phyloP scores from a whole-genome alignment of 495 filamentous ascomycete species.

The Aspergillus saccharolyticus region DNA sequence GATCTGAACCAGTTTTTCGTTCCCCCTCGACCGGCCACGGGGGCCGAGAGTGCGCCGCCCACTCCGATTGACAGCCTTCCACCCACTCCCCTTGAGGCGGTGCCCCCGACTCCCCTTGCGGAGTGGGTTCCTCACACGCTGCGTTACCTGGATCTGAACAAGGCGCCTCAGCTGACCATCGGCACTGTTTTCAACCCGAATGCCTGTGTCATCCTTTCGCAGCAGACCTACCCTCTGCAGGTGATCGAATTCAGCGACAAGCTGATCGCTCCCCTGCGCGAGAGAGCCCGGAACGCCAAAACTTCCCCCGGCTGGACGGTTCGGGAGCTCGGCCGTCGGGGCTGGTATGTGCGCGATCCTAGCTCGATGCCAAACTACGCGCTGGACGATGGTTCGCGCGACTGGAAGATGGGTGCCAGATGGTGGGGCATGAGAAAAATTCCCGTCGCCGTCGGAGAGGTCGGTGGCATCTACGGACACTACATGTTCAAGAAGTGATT shows the following conservation, averaged over 20 bases:
- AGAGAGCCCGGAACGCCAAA: conserved; percentile 47
- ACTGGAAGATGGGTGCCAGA: conserved; percentile 87
- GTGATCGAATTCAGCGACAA: conserved; percentile 77
- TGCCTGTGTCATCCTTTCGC: conserved; percentile 54
- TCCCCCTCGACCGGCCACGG: conserved; percentile 21
- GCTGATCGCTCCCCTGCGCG: conserved; percentile 55
- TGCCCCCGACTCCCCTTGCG: conserved; percentile 19
- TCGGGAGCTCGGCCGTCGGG: conserved; percentile 61
- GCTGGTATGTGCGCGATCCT: conserved; percentile 62
- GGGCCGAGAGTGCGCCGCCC: conserved; percentile 5
- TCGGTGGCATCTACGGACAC: conserved; percentile 80
- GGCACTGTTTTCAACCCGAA: conserved; percentile 55
- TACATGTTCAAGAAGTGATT: conserved; percentile 74
- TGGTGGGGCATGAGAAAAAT: conserved; percentile 88
- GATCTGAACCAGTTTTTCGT: conserved; percentile 57
- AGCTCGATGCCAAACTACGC: conserved; percentile 30
- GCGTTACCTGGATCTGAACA: conserved; percentile 73
- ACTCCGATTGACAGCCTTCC: background rate
- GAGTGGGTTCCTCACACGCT: conserved; percentile 59
- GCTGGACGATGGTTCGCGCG: conserved; percentile 48
- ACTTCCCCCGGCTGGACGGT: conserved; percentile 57
- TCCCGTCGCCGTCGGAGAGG: conserved; percentile 69
- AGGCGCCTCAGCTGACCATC: conserved; percentile 52
- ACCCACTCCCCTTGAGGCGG: background rate
- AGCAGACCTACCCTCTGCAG: conserved; percentile 63